Percentiles rank a stretch among this genome's conserved stretches.
Evolutionary conservation across 176 grass and related monocot genomes (phyloP).

Genomic region (Saccharum officinarum): DNA sequence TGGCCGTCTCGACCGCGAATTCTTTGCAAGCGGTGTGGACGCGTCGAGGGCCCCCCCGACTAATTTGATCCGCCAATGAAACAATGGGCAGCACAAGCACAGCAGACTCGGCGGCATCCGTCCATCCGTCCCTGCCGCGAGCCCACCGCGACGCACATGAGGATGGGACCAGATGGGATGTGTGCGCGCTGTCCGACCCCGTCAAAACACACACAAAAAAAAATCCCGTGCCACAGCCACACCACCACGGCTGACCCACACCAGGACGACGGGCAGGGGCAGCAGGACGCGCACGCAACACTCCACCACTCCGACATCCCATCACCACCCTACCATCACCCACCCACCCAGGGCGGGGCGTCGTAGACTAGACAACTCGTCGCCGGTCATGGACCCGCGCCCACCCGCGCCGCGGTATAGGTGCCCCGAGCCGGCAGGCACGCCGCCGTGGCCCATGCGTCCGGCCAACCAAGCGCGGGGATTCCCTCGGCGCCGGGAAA

Average conservation of each 20-base stretch:
- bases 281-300: neutral
- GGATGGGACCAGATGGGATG: constrained; percentile 33
- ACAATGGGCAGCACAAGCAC: neutral
- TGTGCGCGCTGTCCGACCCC: constrained; percentile 7
- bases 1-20: no score
- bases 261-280: neutral
- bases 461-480: neutral
- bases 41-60: neutral
- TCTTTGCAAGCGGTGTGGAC: neutral
- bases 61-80: neutral
- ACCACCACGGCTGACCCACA: neutral
- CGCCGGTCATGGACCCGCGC: neutral
- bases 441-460: neutral
- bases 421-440: neutral
- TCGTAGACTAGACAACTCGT: constrained; percentile 30
- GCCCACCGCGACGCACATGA: neutral
- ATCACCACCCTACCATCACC: no score
- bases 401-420: neutral
- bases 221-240: neutral
- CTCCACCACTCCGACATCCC: constrained; percentile 34
- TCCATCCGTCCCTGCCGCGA: neutral
- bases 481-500: neutral
- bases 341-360: neutral
- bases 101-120: neutral
- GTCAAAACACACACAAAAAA: neutral